Base-by-base conservation (phyloP, 140 eudicot genomes). In the Erigeron philadelphicus region DNA sequence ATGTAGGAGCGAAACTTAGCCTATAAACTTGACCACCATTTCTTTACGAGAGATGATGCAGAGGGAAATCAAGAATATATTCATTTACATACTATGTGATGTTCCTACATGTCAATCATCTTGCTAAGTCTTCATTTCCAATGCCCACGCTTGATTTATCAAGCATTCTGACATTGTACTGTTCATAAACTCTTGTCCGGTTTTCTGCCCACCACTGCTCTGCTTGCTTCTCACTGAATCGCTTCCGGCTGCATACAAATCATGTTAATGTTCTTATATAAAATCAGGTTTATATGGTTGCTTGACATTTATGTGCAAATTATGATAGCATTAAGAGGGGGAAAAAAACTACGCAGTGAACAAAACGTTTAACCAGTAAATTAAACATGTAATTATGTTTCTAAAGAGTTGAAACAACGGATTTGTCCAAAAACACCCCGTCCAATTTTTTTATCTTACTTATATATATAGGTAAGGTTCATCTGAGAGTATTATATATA, bases 141-240 rank as follows among this genome's bases (percentile, higher is more conserved):
- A 84, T 86, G 25, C 97, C 91, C 57, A 81, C 80, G 48, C 84
- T 86, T 31, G 98, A 86, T 77, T 86, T 92, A 83, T 88, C 96
- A 9, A 79, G 78, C 87, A 81, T 86, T 41, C 96, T 92, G 9
- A 92, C 96, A 57, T 92, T 88, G 74, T 92, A 92, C 60, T 66
- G 84, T 76, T 88, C 90, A 21, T 92, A 86, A 8, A 88, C 96
- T 77, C 93, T 77, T 52, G 78, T 81, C 66, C 98, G 79, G 77
- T 92, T 92, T 79, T 92, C 96, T 38, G 98, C 86, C 98, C 98
- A 92, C 98, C 98, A 92, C 46, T 81, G 88, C 72, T 92, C 98
- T 66, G 96, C 98, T 92, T 92, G 90, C 79, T 92, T 88, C 84
- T 88, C 98, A 61, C 93, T 84, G 72, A 92, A 92, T 61, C 95